Evolutionary conservation across 2,329 filamentous ascomycete species (phyloP), one percentile per base, ranked within the genome.

Genomic region (Bipolaris zeicola): DNA sequence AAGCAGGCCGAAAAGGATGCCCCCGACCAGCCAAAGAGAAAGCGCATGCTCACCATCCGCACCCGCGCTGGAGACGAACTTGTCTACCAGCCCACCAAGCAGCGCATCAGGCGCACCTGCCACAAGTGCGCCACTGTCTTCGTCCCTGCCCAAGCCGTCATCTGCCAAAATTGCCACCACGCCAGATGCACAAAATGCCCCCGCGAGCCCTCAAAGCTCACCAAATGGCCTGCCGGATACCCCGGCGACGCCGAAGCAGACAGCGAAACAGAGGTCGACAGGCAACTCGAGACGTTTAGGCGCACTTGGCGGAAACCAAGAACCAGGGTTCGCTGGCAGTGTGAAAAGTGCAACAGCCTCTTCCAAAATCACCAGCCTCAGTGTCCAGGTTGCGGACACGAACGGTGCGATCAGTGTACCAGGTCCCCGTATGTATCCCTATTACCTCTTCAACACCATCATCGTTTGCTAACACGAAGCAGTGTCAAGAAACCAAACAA

Each of bases 101-200:
- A 95, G 78, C 84, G 90, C 26, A 83, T 95, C 43, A 83, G 90
- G 52, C 86, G 91, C 55, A 87, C 80, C 48, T 96, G 92, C 74
- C 92, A 96, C 76, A 81, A 85, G 66, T 96, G 92, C 73, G 73
- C 84, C 44, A 83, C 80, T 2, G 70, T 88, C 1, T 95, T 92
- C 70, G 58, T 73, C 8, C 74, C 74, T 5, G 57, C 75, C 11
- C 71, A 70, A 2, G 74, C 77, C 1, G 91, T 88, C 58, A 78
- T 84, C 71, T 96, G 92, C 73, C 76, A 80, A 6, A 81, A 80
- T 37, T 96, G 92, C 75, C 78, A 81, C 26, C 92, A 96, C 74
- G 74, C 82, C 49, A 87, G 91, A 51, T 96, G 92, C 79, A 90
- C 87, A 37, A 89, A 89, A 70, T 96, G 92, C 74, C 91, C 90